Percentiles rank a stretch among this genome's conserved stretches.
Conservation (phyloP, 768 basidiomycete genomes). For the Lactifluus piperatus region DNA sequence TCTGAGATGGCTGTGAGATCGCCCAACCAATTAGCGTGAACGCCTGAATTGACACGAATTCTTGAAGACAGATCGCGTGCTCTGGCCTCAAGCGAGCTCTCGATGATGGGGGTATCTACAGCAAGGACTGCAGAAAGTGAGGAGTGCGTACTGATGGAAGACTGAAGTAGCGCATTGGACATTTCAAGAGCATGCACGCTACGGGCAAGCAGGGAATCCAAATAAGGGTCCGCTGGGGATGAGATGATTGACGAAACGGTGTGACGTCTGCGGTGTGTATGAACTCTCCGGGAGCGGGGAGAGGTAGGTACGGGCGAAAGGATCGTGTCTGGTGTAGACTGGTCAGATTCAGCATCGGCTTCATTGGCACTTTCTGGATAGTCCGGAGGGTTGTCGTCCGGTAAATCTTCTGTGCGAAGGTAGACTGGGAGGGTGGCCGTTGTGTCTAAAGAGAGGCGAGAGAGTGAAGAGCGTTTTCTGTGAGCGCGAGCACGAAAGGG, state of each 20-base stretch:
- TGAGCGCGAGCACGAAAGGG: slow-evolving; percentile 29
- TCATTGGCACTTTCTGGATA: slow-evolving; percentile 74
- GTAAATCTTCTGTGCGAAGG: slow-evolving; percentile 29
- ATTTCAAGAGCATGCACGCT: slow-evolving; percentile 82
- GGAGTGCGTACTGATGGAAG: slow-evolving; percentile 63
- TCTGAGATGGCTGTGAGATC: slow-evolving; percentile 47
- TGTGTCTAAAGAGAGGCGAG: slow-evolving; percentile 58
- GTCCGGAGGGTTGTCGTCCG: slow-evolving; percentile 60
- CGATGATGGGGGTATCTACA: slow-evolving; percentile 34
- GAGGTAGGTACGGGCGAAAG: slow-evolving; percentile 23
- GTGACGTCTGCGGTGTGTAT: slow-evolving; percentile 25
- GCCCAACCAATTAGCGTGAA: slow-evolving; percentile 53
- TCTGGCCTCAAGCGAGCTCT: slow-evolving; percentile 39
- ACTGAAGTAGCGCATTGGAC: slow-evolving; percentile 72
- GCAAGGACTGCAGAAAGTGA: slow-evolving; percentile 42
- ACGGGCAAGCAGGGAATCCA: slow-evolving; percentile 72
- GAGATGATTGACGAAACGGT: slow-evolving; percentile 18
- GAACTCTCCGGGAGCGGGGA: slow-evolving; percentile 31
- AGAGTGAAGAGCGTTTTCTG: slow-evolving; percentile 47
- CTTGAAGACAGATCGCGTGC: slow-evolving; percentile 45
- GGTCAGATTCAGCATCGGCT: slow-evolving; percentile 61
- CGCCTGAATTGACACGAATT: slow-evolving; percentile 37
- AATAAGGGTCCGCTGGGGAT: slow-evolving; percentile 41
- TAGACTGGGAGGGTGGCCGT: slow-evolving; percentile 60
- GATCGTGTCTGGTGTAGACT: slow-evolving; percentile 25